These are phyloP conservation scores for Macrophomina pseudophaseolina DNA, from an alignment of 2,329 filamentous ascomycete species.

Conservation along the genomic window DNA sequence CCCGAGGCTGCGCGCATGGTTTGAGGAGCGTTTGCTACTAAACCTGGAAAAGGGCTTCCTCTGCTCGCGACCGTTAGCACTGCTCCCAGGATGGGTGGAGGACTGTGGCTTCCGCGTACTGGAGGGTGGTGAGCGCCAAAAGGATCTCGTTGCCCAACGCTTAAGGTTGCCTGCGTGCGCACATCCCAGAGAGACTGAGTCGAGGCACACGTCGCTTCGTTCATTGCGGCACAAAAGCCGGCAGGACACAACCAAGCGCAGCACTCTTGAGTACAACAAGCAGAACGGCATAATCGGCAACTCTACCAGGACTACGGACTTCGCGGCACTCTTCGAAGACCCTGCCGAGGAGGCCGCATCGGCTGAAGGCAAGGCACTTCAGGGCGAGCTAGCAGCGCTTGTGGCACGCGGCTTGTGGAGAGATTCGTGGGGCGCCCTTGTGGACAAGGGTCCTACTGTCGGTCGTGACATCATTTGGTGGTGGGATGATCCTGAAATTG, in stretches of 20 bases:
- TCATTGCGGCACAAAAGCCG: background rate
- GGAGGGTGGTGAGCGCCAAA: constrained; percentile 2
- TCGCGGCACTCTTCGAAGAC: background rate
- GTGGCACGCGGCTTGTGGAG: constrained; percentile 45
- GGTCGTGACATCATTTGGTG: constrained; percentile 36
- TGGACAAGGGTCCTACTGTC: constrained; percentile 33
- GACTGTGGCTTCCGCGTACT: constrained; percentile 56
- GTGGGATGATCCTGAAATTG: constrained; percentile 46
- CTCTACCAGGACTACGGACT: background rate
- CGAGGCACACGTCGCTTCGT: background rate
- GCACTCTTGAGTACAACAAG: constrained; percentile 10
- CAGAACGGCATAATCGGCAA: background rate
- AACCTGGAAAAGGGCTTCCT: constrained; percentile 65
- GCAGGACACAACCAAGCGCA: constrained; percentile 6
- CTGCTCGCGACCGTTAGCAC: constrained; percentile 63
- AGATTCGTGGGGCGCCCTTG: constrained; percentile 45
- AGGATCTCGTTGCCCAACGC: constrained; percentile 32
- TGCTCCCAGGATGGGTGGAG: constrained; percentile 65
- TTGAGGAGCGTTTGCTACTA: constrained; percentile 64
- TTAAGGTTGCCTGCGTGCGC: constrained; percentile 39
- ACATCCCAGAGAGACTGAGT: constrained; percentile 20
- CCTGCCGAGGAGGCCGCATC: background rate
- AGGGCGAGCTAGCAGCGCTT: constrained; percentile 40
- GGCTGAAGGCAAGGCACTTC: constrained; percentile 30
- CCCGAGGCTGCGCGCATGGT: constrained; percentile 63